Evolutionary conservation across 768 basidiomycete genomes (phyloP).

Genomic region (Leccinum broughii): DNA sequence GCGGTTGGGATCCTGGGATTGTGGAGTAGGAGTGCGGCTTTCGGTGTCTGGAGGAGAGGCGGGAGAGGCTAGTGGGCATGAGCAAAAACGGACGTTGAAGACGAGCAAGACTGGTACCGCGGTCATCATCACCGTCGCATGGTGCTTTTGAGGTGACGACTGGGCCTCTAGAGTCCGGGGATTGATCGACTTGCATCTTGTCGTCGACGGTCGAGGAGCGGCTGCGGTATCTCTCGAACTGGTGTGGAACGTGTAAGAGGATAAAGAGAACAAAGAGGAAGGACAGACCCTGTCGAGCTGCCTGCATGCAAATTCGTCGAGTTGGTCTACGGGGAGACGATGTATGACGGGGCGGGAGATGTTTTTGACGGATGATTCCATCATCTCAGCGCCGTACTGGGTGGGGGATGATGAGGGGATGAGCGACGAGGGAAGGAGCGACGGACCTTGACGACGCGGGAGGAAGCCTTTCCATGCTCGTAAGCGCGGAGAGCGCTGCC

Average conservation of each 20-base stretch:
- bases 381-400: constrained; percentile 87
- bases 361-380: constrained; percentile 80
- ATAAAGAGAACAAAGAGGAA: not conserved
- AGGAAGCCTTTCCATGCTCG: constrained; percentile 81
- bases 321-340: constrained; percentile 68
- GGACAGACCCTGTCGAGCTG: constrained; percentile 76
- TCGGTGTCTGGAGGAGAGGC: constrained; percentile 4
- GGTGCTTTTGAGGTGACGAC: not conserved
- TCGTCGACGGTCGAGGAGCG: constrained; percentile 38
- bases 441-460: constrained; percentile 78
- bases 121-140: not conserved
- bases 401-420: constrained; percentile 10
- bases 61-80: constrained; percentile 7
- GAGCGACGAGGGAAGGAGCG: constrained; percentile 15
- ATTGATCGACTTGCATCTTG: constrained; percentile 28
- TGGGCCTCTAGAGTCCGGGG: constrained; percentile 1
- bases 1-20: constrained; percentile 31
- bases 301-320: constrained; percentile 88
- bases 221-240: constrained; percentile 52
- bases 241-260: not conserved
- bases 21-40: constrained; percentile 26
- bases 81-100: not conserved
- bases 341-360: constrained; percentile 83
- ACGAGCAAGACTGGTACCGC: constrained; percentile 13
- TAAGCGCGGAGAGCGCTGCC: constrained; percentile 72